phyloP scores from a whole-genome alignment of 257 asterid species.

The Solanum dulcamara region DNA sequence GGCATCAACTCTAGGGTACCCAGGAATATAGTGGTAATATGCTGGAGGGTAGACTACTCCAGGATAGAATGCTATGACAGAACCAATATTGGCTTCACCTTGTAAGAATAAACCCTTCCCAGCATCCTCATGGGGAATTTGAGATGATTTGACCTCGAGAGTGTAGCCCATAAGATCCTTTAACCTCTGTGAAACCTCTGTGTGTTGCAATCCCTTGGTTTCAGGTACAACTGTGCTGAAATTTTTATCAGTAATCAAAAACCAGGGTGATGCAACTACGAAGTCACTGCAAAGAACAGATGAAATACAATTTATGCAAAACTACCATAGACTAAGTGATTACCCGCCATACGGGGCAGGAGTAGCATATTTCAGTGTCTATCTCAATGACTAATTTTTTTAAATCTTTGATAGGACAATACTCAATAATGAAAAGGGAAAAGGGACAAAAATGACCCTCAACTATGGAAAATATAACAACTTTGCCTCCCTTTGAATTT shows the following conservation, averaged over 20 bases:
- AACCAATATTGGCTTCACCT: conserved; percentile 77
- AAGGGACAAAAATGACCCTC: too few species aligned
- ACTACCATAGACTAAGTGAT: background rate
- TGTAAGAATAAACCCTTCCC: conserved; percentile 70
- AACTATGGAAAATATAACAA: too few species aligned
- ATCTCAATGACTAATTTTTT: background rate
- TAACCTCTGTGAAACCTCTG: conserved; percentile 56
- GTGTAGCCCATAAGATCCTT: conserved; percentile 67
- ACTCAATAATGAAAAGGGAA: background rate
- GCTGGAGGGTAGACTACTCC: conserved; percentile 83
- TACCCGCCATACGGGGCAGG: background rate
- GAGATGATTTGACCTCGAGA: conserved; percentile 66
- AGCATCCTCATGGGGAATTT: conserved; percentile 70
- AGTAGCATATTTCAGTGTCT: background rate
- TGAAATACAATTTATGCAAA: background rate
- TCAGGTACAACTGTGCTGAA: conserved; percentile 31
- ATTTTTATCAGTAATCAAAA: conserved; percentile 14
- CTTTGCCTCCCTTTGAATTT: too few species aligned
- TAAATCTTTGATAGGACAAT: background rate
- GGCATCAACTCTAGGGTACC: conserved; percentile 77
- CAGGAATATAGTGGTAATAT: conserved; percentile 65
- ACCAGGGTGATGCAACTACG: background rate
- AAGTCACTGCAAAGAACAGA: background rate
- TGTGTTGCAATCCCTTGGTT: conserved; percentile 41
- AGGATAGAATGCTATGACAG: conserved; percentile 80